phyloP scores from a whole-genome alignment of 2,329 filamentous ascomycete species.

The Cladosporium colombiae region DNA sequence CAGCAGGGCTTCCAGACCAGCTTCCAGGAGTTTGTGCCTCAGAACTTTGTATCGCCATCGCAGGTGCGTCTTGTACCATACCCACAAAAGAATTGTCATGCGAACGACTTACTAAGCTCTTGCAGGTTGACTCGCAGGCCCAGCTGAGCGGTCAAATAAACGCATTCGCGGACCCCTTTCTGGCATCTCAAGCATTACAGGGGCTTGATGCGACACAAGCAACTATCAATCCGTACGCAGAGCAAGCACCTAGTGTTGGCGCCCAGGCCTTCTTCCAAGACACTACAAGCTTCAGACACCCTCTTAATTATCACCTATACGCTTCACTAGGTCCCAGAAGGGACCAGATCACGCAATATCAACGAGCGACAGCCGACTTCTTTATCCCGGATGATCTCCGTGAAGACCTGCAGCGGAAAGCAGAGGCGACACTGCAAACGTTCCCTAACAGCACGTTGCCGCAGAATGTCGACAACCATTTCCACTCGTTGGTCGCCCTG shows the following conservation, averaged over 20 bases:
- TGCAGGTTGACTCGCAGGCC: slow-evolving; percentile 29
- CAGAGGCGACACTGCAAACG: slow-evolving; percentile 80
- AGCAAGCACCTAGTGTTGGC: slow-evolving; percentile 64
- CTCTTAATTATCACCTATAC: slow-evolving; percentile 88
- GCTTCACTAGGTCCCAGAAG: slow-evolving; percentile 80
- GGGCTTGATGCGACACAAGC: slow-evolving; percentile 40
- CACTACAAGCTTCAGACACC: slow-evolving; percentile 57
- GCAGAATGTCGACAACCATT: slow-evolving; percentile 70
- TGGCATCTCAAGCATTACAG: slow-evolving; percentile 31
- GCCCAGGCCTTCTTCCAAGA: slow-evolving; percentile 67
- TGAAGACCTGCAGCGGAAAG: slow-evolving; percentile 85
- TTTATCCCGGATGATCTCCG: slow-evolving; percentile 85
- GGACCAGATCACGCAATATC: slow-evolving; percentile 79
- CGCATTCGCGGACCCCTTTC: slow-evolving; percentile 47
- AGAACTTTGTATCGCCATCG: slow-evolving; percentile 56
- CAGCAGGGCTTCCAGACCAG: slow-evolving; percentile 41
- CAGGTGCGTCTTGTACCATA: slow-evolving; percentile 25
- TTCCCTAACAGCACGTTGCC: slow-evolving; percentile 74
- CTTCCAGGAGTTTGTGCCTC: slow-evolving; percentile 58
- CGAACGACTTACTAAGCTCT: slow-evolving; percentile 23
- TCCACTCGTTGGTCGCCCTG: slow-evolving; percentile 87
- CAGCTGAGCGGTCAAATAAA: slow-evolving; percentile 37
- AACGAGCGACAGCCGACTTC: slow-evolving; percentile 84
- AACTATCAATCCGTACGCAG: slow-evolving; percentile 68
- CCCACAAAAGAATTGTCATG: neutral